Base-by-base conservation (phyloP, 192 early-diverging fungal genomes). In the Thamnidium elegans region DNA sequence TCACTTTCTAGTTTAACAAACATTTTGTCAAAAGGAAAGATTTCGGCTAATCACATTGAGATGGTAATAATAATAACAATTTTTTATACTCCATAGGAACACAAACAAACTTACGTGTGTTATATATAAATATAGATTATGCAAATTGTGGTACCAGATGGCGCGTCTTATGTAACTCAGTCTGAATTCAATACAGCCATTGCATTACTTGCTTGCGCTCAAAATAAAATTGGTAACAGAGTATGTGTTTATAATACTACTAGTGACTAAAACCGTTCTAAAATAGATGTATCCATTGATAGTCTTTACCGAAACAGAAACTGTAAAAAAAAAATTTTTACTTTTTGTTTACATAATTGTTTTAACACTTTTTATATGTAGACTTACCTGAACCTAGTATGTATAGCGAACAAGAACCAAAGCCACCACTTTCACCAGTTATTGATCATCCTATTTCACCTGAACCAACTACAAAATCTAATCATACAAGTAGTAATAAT, bases 101-200 rank as follows among this genome's bases (percentile, higher is more conserved):
- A 19, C 44, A 5, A 3, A 14, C 3, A 3, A 42, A 36, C 6
- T 56, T 36, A 56, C 19, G 9, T 36, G 15, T n/a, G 31, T 36
- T 36, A 36, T 39, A 43, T 60, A 45, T 36, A 36, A 15, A 43
- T 60, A 45, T 71, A 84, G 82, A 84, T 84, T 50, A 46, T 81
- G 36, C 76, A 80, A 68, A 66, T 81, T 15, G 80, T 79, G 26
- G 77, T 79, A 14, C 69, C 81, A 19, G 70, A 72, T 30, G 77
- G 73, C 44, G 69, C 72, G 51, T 81, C 81, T 26, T 73, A 77
- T 55, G 72, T 86, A 20, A 79, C 80, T 32, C 81, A 73, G 63
- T 78, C 78, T 59, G 90, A 90, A 75, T 90, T 89, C 71, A 87
- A 88, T 55, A 70, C 85, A 50, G 85, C 89, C 3, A 72, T 92